A percentile compares a stretch with the other conserved stretches of the same genome.
These are phyloP conservation scores for Rhizopus sp. DNA, from an alignment of 371 early-diverging fungal species.

Conservation along the genomic window DNA sequence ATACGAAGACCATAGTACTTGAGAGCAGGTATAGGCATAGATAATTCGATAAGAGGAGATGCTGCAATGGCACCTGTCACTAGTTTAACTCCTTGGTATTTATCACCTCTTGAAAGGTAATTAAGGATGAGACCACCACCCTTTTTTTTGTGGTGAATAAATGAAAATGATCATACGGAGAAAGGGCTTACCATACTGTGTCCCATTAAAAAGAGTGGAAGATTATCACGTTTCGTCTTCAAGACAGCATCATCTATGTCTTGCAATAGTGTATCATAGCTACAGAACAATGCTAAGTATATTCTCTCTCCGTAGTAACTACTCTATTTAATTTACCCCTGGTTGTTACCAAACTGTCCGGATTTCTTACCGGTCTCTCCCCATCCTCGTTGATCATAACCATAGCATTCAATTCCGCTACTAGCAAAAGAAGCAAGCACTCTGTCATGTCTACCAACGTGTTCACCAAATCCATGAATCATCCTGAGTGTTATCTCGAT, in stretches of 20 bases:
- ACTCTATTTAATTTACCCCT: slow-evolving; percentile 41
- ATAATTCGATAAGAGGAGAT: slow-evolving; percentile 37
- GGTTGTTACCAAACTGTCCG: slow-evolving; percentile 51
- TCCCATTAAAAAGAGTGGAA: slow-evolving; percentile 65
- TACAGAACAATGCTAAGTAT: slow-evolving; percentile 1
- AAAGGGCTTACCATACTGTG: slow-evolving; percentile 57
- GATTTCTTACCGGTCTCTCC: slow-evolving; percentile 61
- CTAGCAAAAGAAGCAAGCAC: slow-evolving; percentile 54
- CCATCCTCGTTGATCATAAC: slow-evolving; percentile 69
- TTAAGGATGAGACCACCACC: slow-evolving; percentile 62
- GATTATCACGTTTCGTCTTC: slow-evolving; percentile 34
- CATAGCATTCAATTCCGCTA: slow-evolving; percentile 57
- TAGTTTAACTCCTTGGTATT: slow-evolving; percentile 33
- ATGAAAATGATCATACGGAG: background rate
- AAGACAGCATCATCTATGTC: slow-evolving; percentile 62
- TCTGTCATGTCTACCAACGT: slow-evolving; percentile 60
- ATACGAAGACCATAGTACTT: slow-evolving; percentile 35
- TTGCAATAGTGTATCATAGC: slow-evolving; percentile 38
- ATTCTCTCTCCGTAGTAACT: background rate
- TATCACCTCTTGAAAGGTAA: slow-evolving; percentile 46
- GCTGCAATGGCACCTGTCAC: slow-evolving; percentile 57
- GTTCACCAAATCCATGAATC: slow-evolving; percentile 73
- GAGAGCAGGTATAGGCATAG: slow-evolving; percentile 36
- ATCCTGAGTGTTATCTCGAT: slow-evolving; percentile 32
- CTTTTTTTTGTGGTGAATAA: slow-evolving; percentile 20